Base-by-base conservation (phyloP, 163 green algal species). In the Scenedesmus sp. region DNA sequence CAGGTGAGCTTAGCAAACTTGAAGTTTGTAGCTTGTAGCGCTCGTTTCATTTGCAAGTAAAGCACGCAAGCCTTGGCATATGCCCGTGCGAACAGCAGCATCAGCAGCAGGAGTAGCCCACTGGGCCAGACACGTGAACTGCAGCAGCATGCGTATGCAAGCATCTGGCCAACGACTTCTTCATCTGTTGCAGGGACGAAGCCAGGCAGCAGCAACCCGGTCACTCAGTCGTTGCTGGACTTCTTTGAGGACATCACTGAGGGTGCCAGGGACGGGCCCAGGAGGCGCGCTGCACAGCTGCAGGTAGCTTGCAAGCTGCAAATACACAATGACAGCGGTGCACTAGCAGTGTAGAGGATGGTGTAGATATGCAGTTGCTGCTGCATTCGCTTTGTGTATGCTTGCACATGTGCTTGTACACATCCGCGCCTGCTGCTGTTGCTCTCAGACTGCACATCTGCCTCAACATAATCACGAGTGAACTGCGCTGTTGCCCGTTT, bases 241-340 rank as follows among this genome's bases (percentile, higher is more conserved):
- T 86, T 86, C 55, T 86, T 86, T 64, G 81, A 86, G 1, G 46
- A 86, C 34, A 34, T 86, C 52, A 86, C 81, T 60, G 81, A 86
- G 54, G 81, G 81, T 26, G 81, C 81, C 34, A 59, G 81, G 7
- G 81, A 62, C 34, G 81, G 34, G 46, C 16, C 18, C 81, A 62
- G 34, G 52, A 59, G 52, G 54, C 81, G 56, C 16, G 54, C 26
- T 60, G 46, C 2, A 18, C 81, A 64, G 81, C 55, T 46, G 81
- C 23, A 26, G 46, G 3, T 52, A 23, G 59, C 9, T 10, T 64
- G 7, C 59, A 64, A 8, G 9, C 59, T 15, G 59, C 59, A 64
- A 10, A 10, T 15, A 64, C 59, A 64, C 23, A 15, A 46, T 46
- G 34, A 46, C 34, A 46, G 34, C 34, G 34, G 34, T 46, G 34